A percentile compares a stretch with the other conserved stretches of the same genome.
phyloP scores from a whole-genome alignment of 257 asterid genomes.

The Penstemon newberryi region DNA sequence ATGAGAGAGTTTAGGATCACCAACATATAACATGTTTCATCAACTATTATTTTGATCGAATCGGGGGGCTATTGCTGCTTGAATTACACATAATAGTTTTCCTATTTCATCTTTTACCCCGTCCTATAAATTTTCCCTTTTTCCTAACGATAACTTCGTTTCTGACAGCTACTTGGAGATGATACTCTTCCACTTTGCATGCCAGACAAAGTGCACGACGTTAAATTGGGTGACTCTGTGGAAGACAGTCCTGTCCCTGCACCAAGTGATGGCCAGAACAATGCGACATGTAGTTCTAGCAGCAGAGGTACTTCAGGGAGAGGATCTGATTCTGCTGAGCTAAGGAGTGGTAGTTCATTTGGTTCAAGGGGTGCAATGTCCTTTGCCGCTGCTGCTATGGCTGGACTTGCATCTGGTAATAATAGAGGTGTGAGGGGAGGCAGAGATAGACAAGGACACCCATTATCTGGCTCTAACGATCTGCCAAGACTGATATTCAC shows the following conservation, averaged over 20 bases:
- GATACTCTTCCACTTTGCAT: conserved; percentile 70
- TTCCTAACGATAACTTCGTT: conserved; percentile 14
- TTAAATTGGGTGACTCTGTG: conserved; percentile 67
- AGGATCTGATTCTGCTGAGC: conserved; percentile 61
- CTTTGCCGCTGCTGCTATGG: conserved; percentile 99
- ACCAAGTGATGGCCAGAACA: conserved; percentile 59
- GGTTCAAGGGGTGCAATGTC: conserved; percentile 97
- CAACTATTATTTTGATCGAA: conserved; percentile 9
- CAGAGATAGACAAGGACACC: conserved; percentile 72
- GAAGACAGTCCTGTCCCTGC: conserved; percentile 57
- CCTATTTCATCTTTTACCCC: neutral
- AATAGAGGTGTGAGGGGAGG: conserved; percentile 78
- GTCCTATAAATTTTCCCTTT: conserved; percentile 4
- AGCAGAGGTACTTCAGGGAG: conserved; percentile 58
- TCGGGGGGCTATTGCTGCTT: conserved; percentile 10
- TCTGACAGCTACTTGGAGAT: conserved; percentile 69
- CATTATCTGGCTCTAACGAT: conserved; percentile 53
- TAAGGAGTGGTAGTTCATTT: conserved; percentile 69
- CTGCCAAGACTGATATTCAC: conserved; percentile 72
- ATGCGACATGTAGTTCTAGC: conserved; percentile 72
- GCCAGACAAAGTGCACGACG: conserved; percentile 90
- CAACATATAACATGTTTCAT: neutral
- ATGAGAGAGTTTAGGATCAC: conserved; percentile 3
- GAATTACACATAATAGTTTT: neutral
- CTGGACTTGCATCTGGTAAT: conserved; percentile 82